phyloP scores from a whole-genome alignment of 345 rosid genomes.

The Garcia nutans region DNA sequence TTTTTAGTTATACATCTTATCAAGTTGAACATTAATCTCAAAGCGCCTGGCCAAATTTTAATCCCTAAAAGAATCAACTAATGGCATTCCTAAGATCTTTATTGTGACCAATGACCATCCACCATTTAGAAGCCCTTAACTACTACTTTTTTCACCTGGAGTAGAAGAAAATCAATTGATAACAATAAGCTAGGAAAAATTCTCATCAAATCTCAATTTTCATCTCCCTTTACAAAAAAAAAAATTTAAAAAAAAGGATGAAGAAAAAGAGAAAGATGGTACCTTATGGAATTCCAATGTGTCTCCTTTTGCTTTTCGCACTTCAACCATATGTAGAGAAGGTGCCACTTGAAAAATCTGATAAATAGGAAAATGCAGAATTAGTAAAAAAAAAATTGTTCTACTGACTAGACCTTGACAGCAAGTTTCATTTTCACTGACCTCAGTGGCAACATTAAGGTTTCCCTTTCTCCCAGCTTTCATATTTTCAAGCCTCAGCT shows the following conservation, averaged over 20 bases:
- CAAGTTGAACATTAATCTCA: not conserved
- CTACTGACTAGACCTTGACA: not conserved
- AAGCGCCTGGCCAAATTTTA: not conserved
- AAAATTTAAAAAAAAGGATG: too few species aligned
- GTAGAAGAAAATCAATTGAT: not conserved
- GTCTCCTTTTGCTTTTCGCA: constrained; percentile 94
- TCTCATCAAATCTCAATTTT: not conserved
- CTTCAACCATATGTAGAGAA: constrained; percentile 89
- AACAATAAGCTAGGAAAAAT: not conserved
- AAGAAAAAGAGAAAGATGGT: not conserved
- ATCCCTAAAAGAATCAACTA: not conserved
- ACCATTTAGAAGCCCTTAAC: not conserved
- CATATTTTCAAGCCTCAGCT: constrained; percentile 90
- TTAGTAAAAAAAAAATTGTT: not conserved
- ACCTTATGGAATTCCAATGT: constrained; percentile 94
- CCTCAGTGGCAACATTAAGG: constrained; percentile 88
- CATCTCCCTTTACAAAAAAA: not conserved
- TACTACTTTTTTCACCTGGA: not conserved
- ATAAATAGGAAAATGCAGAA: constrained; percentile 14
- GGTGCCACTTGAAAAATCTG: constrained; percentile 96
- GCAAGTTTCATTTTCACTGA: constrained; percentile 24
- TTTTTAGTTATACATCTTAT: not conserved
- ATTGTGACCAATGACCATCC: not conserved
- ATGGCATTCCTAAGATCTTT: not conserved
- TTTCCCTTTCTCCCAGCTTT: constrained; percentile 96